phyloP scores from a whole-genome alignment of 2,329 filamentous ascomycete genomes.

The Colletotrichum musicola region DNA sequence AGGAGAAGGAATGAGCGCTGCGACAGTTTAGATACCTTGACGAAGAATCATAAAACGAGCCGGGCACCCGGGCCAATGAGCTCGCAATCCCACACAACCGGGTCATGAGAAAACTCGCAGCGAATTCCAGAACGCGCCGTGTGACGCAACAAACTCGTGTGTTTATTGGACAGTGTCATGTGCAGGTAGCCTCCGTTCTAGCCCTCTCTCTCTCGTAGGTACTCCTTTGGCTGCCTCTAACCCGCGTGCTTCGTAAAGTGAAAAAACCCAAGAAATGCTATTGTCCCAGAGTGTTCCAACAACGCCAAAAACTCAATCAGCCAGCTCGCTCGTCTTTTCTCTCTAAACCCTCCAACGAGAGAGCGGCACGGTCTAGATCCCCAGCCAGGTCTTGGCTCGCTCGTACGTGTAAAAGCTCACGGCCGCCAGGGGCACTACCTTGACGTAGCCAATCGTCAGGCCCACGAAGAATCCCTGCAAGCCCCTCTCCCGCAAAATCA shows the following conservation, averaged over 20 bases:
- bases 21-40: not conserved
- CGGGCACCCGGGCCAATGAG: not conserved
- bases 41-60: not conserved
- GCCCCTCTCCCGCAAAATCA: constrained; percentile 83
- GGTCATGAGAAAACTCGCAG: not conserved
- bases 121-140: not conserved
- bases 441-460: constrained; percentile 93
- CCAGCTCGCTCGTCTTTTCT: not conserved
- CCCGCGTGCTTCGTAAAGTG: constrained; percentile 23
- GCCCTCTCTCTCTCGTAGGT: not conserved
- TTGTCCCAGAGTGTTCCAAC: constrained; percentile 31
- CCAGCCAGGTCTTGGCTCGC: constrained; percentile 72
- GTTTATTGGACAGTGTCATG: constrained; percentile 29
- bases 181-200: constrained; percentile 32
- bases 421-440: constrained; percentile 91
- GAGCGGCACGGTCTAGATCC: constrained; percentile 63
- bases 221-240: constrained; percentile 19
- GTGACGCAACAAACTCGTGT: constrained; percentile 15
- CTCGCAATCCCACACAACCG: not conserved
- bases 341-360: not conserved
- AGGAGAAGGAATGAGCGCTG: constrained; percentile 38
- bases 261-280: constrained; percentile 22
- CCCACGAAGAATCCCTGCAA: constrained; percentile 90
- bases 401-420: constrained; percentile 76
- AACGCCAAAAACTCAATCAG: constrained; percentile 35